Base-by-base conservation (phyloP, 148 eudicot genomes). In the Tetragonia tetragonoides region DNA sequence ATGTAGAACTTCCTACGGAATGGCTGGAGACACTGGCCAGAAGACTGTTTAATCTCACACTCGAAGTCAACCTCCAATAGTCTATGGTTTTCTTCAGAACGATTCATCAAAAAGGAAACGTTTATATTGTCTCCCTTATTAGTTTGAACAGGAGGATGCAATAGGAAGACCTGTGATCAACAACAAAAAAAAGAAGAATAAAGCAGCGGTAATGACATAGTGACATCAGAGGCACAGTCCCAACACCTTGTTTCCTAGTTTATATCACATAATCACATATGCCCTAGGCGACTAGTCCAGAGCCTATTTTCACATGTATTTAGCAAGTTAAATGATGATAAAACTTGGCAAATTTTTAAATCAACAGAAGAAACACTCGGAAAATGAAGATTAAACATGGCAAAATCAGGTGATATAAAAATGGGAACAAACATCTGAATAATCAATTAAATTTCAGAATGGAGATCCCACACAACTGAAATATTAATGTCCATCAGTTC, bases 31-130 rank as follows among this genome's bases (percentile, higher is more conserved):
- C 41, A 44, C 82, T 77, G 80, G 72, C 98, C 92, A 79, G 91
- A 87, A 24, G 82, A 75, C 81, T 57, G 81, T 79, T 66, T 85
- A 21, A 95, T 77, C 78, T 91, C 86, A 72, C 89, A 86, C 59
- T 80, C 85, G 74, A 95, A 84, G 40, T 91, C 97, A 76, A 88
- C 94, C 81, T 92, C 97, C 84, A 95, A 85, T 74, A 95, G 80
- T 65, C 98, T 83, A 75, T 95, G 98, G 75, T 95, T 95, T 78
- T 86, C 96, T 80, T 88, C 87, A 28, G 97, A 83, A 21, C 98
- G 93, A 40, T 51, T 80, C 97, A 95, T 90, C 68, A 84, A 83
- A 83, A 92, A 89, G 73, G 90, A 78, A 68, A 89, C 82, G 63
- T 51, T 75, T 77, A 92, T 44, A 46, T 70, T 56, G 76, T 95